Conservation (phyloP, 2,329 filamentous ascomycete genomes). For the Fusarium proliferatum region DNA sequence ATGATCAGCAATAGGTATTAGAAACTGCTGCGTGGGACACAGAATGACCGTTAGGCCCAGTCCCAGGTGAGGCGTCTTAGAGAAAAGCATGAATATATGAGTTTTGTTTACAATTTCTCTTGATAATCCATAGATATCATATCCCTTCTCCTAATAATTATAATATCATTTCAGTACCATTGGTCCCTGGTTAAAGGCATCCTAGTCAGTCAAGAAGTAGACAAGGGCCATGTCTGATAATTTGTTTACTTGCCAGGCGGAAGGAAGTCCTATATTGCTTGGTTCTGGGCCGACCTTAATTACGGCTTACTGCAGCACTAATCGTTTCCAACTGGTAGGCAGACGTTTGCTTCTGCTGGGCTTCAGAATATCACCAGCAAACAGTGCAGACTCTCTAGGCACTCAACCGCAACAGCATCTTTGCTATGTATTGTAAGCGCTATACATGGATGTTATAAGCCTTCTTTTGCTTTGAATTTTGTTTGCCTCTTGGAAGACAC, state of each 20-base stretch:
- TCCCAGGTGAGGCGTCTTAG: not conserved
- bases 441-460: no score
- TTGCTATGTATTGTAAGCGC: no score
- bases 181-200: not conserved
- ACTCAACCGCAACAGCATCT: no score
- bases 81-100: not conserved
- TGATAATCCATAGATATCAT: accelerated
- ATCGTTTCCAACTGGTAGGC: accelerated
- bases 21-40: accelerated
- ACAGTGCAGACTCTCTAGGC: not conserved
- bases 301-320: not conserved
- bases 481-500: no score
- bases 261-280: accelerated
- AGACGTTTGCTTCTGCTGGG: not conserved
- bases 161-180: accelerated
- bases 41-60: accelerated
- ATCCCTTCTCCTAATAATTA: not conserved
- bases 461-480: no score
- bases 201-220: not conserved
- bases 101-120: accelerated
- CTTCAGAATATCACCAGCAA: not conserved
- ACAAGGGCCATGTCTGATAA: not conserved
- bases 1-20: accelerated
- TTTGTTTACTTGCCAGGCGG: not conserved
- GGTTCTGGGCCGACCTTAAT: accelerated